Evolutionary conservation across 306 rosid species (phyloP), one percentile per base, ranked within the genome.

Genomic region (Gleditsia sinensis): DNA sequence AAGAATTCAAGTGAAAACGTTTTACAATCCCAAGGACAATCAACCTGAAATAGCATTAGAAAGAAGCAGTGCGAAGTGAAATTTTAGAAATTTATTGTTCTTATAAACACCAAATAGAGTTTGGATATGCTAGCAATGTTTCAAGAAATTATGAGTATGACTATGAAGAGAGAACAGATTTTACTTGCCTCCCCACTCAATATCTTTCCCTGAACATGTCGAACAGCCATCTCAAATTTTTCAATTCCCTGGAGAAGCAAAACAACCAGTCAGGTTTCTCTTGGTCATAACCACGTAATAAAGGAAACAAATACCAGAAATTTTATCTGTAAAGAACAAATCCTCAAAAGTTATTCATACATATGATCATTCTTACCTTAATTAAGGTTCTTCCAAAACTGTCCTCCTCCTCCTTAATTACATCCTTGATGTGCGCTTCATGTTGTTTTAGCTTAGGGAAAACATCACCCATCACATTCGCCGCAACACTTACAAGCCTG

Each of bases 301-400:
- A 25, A 21, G 19, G 39, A 72, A 56, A 13, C 19, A 49, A 78
- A 67, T 16, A 3, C 2, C 4, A 37, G 36, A 68, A 72, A 53
- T 78, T 76, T 46, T 54, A 69, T 39, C 53, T 4, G 75, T 28
- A 60, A 40, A 32, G 64, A 25, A 62, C 30, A 36, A 57, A 21
- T 55, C 56, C 17, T 30, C 63, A n/a, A n/a, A n/a, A 42, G 20
- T 23, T 28, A 5, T 20, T 10, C 21, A 48, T 66, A 11, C 14
- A 60, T 25, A 71, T 66, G 65, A 42, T 62, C 58, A 72, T 27
- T 20, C 78, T 83, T 58, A 91, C 99, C 98, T 92, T 95, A 61
- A 86, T 83, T 81, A 95, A 80, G 75, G 99, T 95, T 88, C 90
- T 90, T 23, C 97, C 99, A 75, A 94, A 94, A 79, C 96, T 87